Conservation (phyloP, 768 basidiomycete species). For the Gloeopeniophorella convolvens region DNA sequence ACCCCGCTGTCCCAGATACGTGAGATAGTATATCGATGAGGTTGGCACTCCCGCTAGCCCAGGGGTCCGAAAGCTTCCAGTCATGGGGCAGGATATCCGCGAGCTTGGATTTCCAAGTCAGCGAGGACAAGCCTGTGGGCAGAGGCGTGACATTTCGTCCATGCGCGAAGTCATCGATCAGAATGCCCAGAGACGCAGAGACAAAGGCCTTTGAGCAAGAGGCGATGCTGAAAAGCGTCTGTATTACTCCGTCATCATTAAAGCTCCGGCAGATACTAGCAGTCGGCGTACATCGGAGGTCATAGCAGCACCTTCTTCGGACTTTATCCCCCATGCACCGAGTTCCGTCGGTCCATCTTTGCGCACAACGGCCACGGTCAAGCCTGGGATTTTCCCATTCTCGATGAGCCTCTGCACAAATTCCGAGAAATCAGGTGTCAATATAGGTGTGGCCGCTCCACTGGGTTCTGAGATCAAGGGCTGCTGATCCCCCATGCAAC, state of each 20-base stretch:
- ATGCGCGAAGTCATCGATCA: constrained; percentile 11
- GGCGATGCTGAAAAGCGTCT: constrained; percentile 11
- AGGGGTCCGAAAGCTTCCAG: constrained; percentile 33
- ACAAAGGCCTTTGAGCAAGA: constrained; percentile 15
- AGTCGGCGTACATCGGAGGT: constrained; percentile 10
- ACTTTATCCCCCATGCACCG: constrained; percentile 14
- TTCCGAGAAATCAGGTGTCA: constrained; percentile 8
- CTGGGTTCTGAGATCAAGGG: too few relatives aligned
- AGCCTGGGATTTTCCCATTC: not conserved
- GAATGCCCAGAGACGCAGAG: constrained; percentile 1
- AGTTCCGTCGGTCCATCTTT: not conserved
- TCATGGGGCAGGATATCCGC: constrained; percentile 14
- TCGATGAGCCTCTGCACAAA: not conserved
- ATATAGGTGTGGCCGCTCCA: too few relatives aligned
- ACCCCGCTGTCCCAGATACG: constrained; percentile 30
- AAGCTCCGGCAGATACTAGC: not conserved
- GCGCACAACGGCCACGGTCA: constrained; percentile 12
- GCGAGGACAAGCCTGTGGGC: not conserved
- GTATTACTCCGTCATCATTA: not conserved
- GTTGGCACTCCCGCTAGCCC: constrained; percentile 27
- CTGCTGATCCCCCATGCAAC: too few relatives aligned
- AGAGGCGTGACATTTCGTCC: constrained; percentile 7
- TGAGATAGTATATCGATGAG: constrained; percentile 31
- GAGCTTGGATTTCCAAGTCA: constrained; percentile 11
- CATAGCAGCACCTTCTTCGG: constrained; percentile 11